Evolutionary conservation across 768 basidiomycete genomes (phyloP).

Genomic region (Pleurotus djamor): DNA sequence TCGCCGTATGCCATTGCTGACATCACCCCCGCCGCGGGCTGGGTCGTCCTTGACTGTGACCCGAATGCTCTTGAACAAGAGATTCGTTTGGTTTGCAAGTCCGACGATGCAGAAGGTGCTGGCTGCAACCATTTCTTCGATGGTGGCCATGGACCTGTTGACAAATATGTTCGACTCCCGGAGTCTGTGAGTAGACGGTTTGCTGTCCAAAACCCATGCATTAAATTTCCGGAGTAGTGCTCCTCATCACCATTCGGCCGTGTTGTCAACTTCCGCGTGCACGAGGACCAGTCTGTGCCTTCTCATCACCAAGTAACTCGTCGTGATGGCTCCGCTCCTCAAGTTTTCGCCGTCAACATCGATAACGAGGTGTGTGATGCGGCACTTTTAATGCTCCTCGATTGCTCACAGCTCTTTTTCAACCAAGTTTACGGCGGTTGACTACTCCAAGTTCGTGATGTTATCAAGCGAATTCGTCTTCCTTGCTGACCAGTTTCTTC

Average conservation of each 20-base stretch:
- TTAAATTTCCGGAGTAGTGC: conserved; percentile 23
- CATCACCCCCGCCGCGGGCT: conserved; percentile 4
- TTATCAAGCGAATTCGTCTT: too few relatives aligned
- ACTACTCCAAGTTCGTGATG: background rate
- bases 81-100: conserved; percentile 3
- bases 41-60: conserved; percentile 4
- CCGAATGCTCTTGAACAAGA: conserved; percentile 1
- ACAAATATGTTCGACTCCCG: conserved; percentile 51
- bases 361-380: background rate
- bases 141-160: conserved; percentile 31
- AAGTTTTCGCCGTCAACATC: background rate
- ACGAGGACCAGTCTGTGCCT: conserved; percentile 42
- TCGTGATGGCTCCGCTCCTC: background rate
- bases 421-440: background rate
- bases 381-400: background rate
- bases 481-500: too few relatives aligned
- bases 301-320: background rate
- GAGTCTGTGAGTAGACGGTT: conserved; percentile 35
- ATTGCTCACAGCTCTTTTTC: background rate
- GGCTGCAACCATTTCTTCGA: conserved; percentile 38
- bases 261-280: conserved; percentile 36
- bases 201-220: background rate
- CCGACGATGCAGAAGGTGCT: conserved; percentile 18
- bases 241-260: conserved; percentile 36
- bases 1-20: conserved; percentile 1